These are phyloP conservation scores for Aspergillus mulundensis DNA, from an alignment of 495 filamentous ascomycete genomes.

Conservation along the genomic window DNA sequence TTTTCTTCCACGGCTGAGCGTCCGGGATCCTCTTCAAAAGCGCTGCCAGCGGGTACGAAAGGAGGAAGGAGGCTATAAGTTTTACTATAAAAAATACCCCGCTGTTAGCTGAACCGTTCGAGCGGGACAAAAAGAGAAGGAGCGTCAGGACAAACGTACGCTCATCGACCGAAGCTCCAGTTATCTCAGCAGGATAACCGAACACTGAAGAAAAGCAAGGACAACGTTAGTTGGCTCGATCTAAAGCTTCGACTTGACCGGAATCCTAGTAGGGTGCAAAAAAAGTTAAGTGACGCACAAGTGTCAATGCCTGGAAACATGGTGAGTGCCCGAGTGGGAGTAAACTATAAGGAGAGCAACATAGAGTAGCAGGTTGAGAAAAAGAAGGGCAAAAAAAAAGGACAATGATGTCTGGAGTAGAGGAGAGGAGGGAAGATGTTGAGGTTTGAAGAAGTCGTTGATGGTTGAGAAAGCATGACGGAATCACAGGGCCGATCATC, in stretches of 20 bases:
- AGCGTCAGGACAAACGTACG: slow-evolving; percentile 47
- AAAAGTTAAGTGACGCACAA: slow-evolving; percentile 49
- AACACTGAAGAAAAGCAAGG: slow-evolving; percentile 56
- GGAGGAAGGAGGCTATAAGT: slow-evolving; percentile 81
- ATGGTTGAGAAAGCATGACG: slow-evolving; percentile 3
- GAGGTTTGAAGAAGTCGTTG: not conserved
- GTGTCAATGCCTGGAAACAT: slow-evolving; percentile 88
- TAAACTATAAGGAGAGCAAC: slow-evolving; percentile 56
- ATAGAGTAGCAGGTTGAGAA: not conserved
- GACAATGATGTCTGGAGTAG: not conserved
- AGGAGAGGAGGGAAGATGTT: not conserved
- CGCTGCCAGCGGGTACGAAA: slow-evolving; percentile 89
- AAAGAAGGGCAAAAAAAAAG: slow-evolving; percentile 7
- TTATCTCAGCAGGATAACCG: slow-evolving; percentile 53
- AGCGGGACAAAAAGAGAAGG: not conserved
- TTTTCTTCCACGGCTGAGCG: slow-evolving; percentile 77
- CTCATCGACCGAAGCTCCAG: slow-evolving; percentile 84
- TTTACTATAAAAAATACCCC: slow-evolving; percentile 62
- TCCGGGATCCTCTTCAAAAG: slow-evolving; percentile 91
- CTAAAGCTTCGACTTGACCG: not conserved
- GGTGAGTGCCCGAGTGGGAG: slow-evolving; percentile 41
- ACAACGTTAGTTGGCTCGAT: not conserved
- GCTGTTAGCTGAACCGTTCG: slow-evolving; percentile 9
- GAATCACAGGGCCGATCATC: slow-evolving; percentile 8
- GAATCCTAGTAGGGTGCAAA: slow-evolving; percentile 7